Evolutionary conservation across 1,284 basidiomycete genomes (phyloP).

Genomic region (Cryptococcus sp.): DNA sequence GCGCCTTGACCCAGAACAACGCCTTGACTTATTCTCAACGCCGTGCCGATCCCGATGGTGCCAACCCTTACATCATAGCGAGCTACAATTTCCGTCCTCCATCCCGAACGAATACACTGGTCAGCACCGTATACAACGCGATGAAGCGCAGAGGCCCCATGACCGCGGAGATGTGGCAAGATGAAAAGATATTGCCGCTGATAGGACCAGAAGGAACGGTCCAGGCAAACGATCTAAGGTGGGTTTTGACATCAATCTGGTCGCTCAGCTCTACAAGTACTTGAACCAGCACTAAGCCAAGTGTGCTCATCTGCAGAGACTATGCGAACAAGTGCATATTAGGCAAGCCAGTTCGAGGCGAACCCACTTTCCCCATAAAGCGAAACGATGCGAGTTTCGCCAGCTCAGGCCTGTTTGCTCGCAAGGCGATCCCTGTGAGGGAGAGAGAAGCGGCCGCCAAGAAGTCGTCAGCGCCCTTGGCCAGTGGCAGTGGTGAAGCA

Average conservation of each 20-base stretch:
- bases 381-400: background rate
- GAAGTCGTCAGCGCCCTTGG: background rate
- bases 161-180: constrained; percentile 22
- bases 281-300: background rate
- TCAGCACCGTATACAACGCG: constrained; percentile 10
- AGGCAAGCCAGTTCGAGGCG: background rate
- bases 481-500: background rate
- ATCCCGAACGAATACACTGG: constrained; percentile 1
- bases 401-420: too few relatives aligned
- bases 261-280: background rate
- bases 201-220: constrained; percentile 3
- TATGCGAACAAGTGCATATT: constrained; percentile 2
- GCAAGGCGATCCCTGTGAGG: too few relatives aligned
- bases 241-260: background rate
- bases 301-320: background rate
- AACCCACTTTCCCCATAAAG: constrained; percentile 14
- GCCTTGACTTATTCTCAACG: background rate
- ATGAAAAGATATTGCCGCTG: constrained; percentile 19
- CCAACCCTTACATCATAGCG: background rate
- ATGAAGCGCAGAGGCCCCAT: constrained; percentile 24
- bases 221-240: background rate
- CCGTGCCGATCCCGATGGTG: background rate
- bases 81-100: background rate
- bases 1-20: background rate
- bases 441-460: too few relatives aligned